Conservation (phyloP, 2,329 filamentous ascomycete genomes). For the Neodidymelliopsis sp. region DNA sequence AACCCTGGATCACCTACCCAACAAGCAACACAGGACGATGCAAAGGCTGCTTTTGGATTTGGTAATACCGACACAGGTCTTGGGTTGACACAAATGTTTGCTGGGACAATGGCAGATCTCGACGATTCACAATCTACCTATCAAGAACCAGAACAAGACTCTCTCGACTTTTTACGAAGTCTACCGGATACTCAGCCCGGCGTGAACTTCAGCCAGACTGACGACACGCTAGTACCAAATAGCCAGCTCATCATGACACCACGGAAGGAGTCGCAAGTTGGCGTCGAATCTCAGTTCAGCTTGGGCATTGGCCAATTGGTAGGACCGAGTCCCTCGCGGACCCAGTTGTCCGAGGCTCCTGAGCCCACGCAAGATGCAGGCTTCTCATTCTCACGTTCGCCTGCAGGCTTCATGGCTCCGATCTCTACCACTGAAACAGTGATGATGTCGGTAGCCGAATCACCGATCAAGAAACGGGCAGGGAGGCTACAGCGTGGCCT, state of each 20-base stretch:
- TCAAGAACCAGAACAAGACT: slow-evolving; percentile 55
- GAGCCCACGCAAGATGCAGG: slow-evolving; percentile 84
- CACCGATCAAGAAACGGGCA: slow-evolving; percentile 69
- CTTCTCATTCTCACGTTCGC: slow-evolving; percentile 72
- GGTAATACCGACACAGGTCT: slow-evolving; percentile 56
- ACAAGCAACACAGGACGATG: slow-evolving; percentile 37
- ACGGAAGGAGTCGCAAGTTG: slow-evolving; percentile 32
- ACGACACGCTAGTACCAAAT: slow-evolving; percentile 64
- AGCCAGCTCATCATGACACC: slow-evolving; percentile 56
- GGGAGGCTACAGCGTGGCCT: slow-evolving; percentile 62
- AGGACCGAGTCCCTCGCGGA: slow-evolving; percentile 51
- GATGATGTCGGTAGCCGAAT: slow-evolving; percentile 63
- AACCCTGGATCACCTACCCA: slow-evolving; percentile 30
- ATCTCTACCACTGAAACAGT: slow-evolving; percentile 77
- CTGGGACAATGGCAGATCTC: slow-evolving; percentile 80
- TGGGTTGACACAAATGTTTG: slow-evolving; percentile 88
- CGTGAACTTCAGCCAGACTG: slow-evolving; percentile 65
- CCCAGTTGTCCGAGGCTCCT: slow-evolving; percentile 73
- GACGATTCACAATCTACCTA: slow-evolving; percentile 48
- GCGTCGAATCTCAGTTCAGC: slow-evolving; percentile 32
- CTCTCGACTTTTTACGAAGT: slow-evolving; percentile 58
- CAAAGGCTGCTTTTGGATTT: slow-evolving; percentile 52
- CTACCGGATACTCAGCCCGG: slow-evolving; percentile 66
- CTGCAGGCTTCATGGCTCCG: slow-evolving; percentile 69
- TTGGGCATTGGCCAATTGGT: slow-evolving; percentile 49